These are phyloP conservation scores for Aspergillus sclerotioniger DNA, from an alignment of 495 filamentous ascomycete genomes.

Conservation along the genomic window DNA sequence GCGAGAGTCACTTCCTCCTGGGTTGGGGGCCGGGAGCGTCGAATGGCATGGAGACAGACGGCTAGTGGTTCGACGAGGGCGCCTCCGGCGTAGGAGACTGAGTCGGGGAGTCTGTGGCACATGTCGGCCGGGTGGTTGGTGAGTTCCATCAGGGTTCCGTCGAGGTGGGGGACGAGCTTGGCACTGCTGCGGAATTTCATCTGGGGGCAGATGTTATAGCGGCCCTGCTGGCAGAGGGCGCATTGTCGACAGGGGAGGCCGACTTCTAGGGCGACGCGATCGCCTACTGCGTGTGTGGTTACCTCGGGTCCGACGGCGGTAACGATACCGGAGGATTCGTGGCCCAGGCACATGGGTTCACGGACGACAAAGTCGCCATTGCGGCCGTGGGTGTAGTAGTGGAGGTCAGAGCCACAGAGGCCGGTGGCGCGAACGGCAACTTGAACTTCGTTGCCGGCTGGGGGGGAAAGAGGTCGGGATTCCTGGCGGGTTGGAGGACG, in stretches of 20 bases:
- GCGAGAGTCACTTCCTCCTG: constrained; percentile 27
- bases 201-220: constrained; percentile 83
- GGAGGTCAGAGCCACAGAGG: constrained; percentile 80
- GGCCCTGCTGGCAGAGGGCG: constrained; percentile 59
- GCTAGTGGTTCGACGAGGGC: constrained; percentile 77
- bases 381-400: constrained; percentile 81
- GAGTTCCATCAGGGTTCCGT: constrained; percentile 78
- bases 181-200: constrained; percentile 79
- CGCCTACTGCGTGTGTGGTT: constrained; percentile 50
- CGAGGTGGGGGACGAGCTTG: constrained; percentile 72
- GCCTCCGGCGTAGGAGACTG: constrained; percentile 63
- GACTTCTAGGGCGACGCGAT: constrained; percentile 80
- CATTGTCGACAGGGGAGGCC: constrained; percentile 76
- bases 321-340: constrained; percentile 74
- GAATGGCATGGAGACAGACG: constrained; percentile 73
- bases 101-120: constrained; percentile 56
- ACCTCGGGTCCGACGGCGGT: constrained; percentile 57
- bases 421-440: constrained; percentile 72
- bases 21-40: constrained; percentile 55
- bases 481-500: constrained; percentile 35
- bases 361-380: constrained; percentile 79
- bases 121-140: constrained; percentile 69
- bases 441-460: constrained; percentile 62
- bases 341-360: constrained; percentile 70
- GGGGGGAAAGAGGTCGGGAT: constrained; percentile 38